phyloP scores from a whole-genome alignment of 2,329 filamentous ascomycete species.

The Emergomyces pasteurianus region DNA sequence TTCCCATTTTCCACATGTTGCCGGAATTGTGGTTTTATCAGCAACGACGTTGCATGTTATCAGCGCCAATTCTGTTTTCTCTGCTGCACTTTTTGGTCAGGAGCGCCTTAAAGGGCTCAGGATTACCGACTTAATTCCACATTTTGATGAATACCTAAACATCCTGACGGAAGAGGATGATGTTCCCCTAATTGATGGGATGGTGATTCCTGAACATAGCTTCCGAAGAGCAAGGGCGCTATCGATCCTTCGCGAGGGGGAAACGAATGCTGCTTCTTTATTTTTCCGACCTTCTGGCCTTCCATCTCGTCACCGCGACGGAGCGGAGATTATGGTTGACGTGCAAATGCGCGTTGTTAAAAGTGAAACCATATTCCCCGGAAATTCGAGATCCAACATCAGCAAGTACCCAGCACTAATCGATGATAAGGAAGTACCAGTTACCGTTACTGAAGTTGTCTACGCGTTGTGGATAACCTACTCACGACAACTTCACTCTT shows the following conservation, averaged over 20 bases:
- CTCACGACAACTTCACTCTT: slow-evolving; percentile 78
- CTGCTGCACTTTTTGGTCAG: slow-evolving; percentile 80
- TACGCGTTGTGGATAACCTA: slow-evolving; percentile 97
- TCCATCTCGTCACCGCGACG: slow-evolving; percentile 76
- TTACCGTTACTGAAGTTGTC: slow-evolving; percentile 62
- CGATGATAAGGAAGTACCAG: slow-evolving; percentile 29
- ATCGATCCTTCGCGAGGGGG: slow-evolving; percentile 70
- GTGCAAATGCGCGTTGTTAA: slow-evolving; percentile 94
- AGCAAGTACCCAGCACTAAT: slow-evolving; percentile 48
- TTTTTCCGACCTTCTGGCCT: slow-evolving; percentile 79
- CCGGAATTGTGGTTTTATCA: slow-evolving; percentile 88
- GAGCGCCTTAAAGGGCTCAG: slow-evolving; percentile 68
- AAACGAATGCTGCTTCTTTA: slow-evolving; percentile 61
- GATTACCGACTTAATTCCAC: slow-evolving; percentile 70
- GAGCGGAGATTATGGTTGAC: slow-evolving; percentile 83
- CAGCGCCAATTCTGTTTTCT: slow-evolving; percentile 92
- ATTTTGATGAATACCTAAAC: slow-evolving; percentile 71
- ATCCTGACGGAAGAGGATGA: slow-evolving; percentile 80
- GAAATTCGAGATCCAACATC: slow-evolving; percentile 51
- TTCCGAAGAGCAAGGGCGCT: slow-evolving; percentile 83
- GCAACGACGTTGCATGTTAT: slow-evolving; percentile 65
- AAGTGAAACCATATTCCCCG: slow-evolving; percentile 58
- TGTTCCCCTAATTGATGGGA: slow-evolving; percentile 74
- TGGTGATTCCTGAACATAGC: slow-evolving; percentile 91
- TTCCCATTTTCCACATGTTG: slow-evolving; percentile 93